Evolutionary conservation across 257 asterid species (phyloP), one percentile per base, ranked within the genome.

Genomic region (Linderniella brevidens): DNA sequence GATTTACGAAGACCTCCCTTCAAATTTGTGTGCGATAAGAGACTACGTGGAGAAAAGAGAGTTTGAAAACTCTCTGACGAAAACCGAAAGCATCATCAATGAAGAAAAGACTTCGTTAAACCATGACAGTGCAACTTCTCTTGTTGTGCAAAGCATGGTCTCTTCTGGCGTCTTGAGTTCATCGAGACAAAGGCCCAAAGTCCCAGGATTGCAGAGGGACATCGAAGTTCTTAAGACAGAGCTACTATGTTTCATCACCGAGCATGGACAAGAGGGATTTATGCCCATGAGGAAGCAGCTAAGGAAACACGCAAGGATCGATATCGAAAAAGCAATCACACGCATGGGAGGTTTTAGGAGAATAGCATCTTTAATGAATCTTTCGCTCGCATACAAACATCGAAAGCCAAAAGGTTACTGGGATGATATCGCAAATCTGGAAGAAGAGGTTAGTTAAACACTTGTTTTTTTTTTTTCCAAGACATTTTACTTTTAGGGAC

Each of bases 221-320:
- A 56, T 83, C 35, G 84, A 80, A 67, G 72, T 88, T 66, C 95
- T 88, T 17, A 83, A 76, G 65, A 56, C 78, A 3, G 95, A 88
- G 79, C 93, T 88, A 57, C 55, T 74, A 64, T 71, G 54, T 46
- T 88, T 88, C 71, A 80, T 88, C 41, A 76, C 75, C 11, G 80
- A 83, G 55, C 79, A 83, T 48, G 97, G 97, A 13, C 92, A 83
- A 54, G 86, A 80, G 72, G 97, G 97, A 46, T 88, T 83, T 61
- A 88, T 88, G 97, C 97, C 97, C 13, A 78, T 83, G 97, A 69
- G 97, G 64, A 88, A 88, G 71, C 95, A 83, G 54, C 86, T 88
- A 29, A 54, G 93, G 42, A 52, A 70, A 67, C 84, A 76, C 43
- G 90, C 90, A 9, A 65, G 95, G 36, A 84, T 88, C 41, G 97